Evolutionary conservation across 2,329 filamentous ascomycete genomes (phyloP), one percentile per base, ranked within the genome.

Genomic region (Fusarium caatingaense): DNA sequence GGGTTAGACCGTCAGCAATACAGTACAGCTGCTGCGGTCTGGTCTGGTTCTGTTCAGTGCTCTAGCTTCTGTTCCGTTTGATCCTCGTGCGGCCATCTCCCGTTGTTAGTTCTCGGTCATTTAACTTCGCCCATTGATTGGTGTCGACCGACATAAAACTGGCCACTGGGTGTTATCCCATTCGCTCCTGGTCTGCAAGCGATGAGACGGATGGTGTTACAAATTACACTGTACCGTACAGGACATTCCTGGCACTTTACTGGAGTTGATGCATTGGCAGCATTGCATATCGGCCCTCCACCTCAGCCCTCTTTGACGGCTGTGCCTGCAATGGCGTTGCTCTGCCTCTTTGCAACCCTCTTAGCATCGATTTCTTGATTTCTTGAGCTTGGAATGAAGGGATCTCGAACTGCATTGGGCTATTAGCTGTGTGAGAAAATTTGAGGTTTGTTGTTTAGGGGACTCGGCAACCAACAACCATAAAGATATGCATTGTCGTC

Each of bases 241-340:
- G 34, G 34, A n/a, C 34, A 37, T 37, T 37, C 18, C 34, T 37
- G 18, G 34, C 55, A 28, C 20, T 25, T 37, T 48, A 28, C 42
- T 57, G 20, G 16, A 45, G 57, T 57, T 47, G 57, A 64, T 72
- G 68, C 61, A 72, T 58, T 72, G 67, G 57, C 63, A 71, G 68
- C 63, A 72, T 58, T 72, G 67, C 62, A 74, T 60, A 60, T 69
- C 64, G 47, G 60, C 72, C 72, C 68, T 74, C 72, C 72, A 74
- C 72, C 71, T 74, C 72, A 75, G 72, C 72, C 72, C 69, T 75
- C 62, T 74, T 69, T 66, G 55, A 64, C 64, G 73, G 72, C 72
- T 72, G 70, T 74, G 72, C 72, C 68, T 73, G 70, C 64, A 55
- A 71, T 69, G 64, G 68, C 56, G 54, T 40, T 69, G 69, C 64